Evolutionary conservation across 805 yeast genomes (phyloP), one percentile per base, ranked within the genome.

Genomic region (Wickerhamomyces canadensis): DNA sequence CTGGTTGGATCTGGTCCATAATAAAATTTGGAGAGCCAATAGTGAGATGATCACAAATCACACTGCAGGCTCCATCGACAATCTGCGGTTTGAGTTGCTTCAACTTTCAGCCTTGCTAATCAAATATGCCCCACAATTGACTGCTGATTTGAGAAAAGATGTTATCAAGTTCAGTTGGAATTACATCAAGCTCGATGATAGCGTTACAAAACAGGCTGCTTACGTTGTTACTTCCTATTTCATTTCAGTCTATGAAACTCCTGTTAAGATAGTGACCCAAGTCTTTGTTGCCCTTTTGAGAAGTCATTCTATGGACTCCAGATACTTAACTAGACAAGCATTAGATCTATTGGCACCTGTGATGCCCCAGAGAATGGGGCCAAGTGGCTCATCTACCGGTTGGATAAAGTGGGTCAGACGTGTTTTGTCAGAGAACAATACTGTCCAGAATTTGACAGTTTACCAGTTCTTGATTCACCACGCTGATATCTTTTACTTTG

Each of bases 381-480:
- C 67, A 17, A 65, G 64, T 7, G 85, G 78, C 0, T 58, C 66
- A 1, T 61, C 67, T 0, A 58, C 62, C 2, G 66, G 74, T 42
- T 93, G 98, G 98, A 74, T 93, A 35, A 89, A 85, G 48, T 88
- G 96, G 89, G 95, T 96, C 0, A 78, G 97, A 47, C 72, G 97
- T 36, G 93, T 91, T 2, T 68, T 93, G 12, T 80, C 89, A 2
- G 98, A 94, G 54, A 95, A 88, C 52, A 87, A 78, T 51, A 88
- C 87, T 4, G 76, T 81, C 2, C 96, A 87, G 52, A 96, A 89
- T 27, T 65, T 85, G 42, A 84, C 85, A 42, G 84, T 93, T 11
- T 93, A 87, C 49, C 95, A 87, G 54, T 87, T 91, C 50, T 76
- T 93, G 58, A 86, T 86, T 24, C 82, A 80, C 35, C 95, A 93